Evolutionary conservation across 192 early-diverging fungal species (phyloP).

Genomic region (Lobosporangium transversale): DNA sequence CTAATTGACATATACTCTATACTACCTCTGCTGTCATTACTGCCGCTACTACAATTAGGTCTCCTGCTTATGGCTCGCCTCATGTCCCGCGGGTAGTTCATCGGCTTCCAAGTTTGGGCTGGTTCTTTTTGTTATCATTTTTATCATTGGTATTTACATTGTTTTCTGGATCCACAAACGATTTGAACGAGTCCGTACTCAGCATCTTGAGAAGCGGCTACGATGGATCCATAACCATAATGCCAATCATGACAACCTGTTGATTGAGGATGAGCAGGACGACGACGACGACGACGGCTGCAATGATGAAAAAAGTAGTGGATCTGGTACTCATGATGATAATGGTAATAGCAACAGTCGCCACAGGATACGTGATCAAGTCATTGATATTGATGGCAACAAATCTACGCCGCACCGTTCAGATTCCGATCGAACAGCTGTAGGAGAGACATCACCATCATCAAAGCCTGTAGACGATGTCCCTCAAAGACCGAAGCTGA

Average conservation of each 20-base stretch:
- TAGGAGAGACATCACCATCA: constrained; percentile 2
- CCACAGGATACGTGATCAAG: constrained; percentile 1
- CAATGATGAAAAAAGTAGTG: neutral
- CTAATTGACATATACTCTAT: neutral
- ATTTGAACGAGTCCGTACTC: constrained; percentile 14
- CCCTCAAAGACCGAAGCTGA: constrained; percentile 5
- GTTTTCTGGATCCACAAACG: constrained; percentile 46
- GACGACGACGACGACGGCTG: neutral
- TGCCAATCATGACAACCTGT: constrained; percentile 24
- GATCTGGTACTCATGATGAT: neutral
- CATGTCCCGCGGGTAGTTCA: constrained; percentile 48
- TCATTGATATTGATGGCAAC: constrained; percentile 21
- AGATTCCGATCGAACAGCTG: constrained; percentile 8
- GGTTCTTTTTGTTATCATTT: constrained; percentile 25
- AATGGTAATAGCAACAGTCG: neutral
- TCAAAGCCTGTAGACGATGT: too few species aligned
- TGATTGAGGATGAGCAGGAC: constrained; percentile 22
- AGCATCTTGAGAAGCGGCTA: constrained; percentile 48
- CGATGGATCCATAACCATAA: constrained; percentile 47
- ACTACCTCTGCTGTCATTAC: neutral
- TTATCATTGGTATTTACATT: constrained; percentile 29
- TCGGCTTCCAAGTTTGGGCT: constrained; percentile 43
- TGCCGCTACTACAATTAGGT: constrained; percentile 5
- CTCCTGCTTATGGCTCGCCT: constrained; percentile 36
- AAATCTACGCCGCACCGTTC: neutral